Evolutionary conservation across 2,329 filamentous ascomycete species (phyloP).

Genomic region (Ophiostoma ips): DNA sequence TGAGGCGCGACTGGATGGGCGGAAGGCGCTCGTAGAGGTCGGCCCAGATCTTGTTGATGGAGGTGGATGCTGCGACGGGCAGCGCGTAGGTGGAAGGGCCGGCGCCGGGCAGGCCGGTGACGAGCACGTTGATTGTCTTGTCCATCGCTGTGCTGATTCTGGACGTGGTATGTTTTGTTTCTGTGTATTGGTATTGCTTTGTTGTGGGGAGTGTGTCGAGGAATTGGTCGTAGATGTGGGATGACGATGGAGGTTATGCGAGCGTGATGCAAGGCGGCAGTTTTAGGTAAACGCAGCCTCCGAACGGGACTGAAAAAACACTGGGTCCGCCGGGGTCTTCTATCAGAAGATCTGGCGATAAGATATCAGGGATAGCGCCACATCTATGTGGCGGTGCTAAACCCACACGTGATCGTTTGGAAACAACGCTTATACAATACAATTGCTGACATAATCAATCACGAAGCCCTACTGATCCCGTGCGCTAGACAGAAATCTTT

Average conservation of each 20-base stretch:
- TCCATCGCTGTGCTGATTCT: conserved; percentile 1
- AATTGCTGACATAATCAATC: conserved; percentile 2
- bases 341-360: too few species aligned
- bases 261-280: not conserved
- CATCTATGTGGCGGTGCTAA: not conserved
- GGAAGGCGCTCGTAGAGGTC: conserved; percentile 49
- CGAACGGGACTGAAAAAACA: not conserved
- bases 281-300: not conserved
- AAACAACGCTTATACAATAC: not conserved
- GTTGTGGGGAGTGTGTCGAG: not conserved
- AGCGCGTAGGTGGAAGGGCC: conserved; percentile 70
- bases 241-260: not conserved
- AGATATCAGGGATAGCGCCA: not conserved
- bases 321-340: not conserved
- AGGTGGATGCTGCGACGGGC: conserved; percentile 51
- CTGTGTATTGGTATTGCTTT: not conserved
- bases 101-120: conserved; percentile 73
- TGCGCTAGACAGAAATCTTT: conserved; percentile 9
- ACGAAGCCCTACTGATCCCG: conserved; percentile 14
- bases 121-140: conserved; percentile 54
- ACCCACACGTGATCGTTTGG: not conserved
- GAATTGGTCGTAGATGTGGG: not conserved
- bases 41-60: conserved; percentile 52
- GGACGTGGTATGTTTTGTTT: not conserved
- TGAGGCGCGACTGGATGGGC: conserved; percentile 43